phyloP scores from a whole-genome alignment of 108 stramenopile genomes.

The Cyclotella baltica region DNA sequence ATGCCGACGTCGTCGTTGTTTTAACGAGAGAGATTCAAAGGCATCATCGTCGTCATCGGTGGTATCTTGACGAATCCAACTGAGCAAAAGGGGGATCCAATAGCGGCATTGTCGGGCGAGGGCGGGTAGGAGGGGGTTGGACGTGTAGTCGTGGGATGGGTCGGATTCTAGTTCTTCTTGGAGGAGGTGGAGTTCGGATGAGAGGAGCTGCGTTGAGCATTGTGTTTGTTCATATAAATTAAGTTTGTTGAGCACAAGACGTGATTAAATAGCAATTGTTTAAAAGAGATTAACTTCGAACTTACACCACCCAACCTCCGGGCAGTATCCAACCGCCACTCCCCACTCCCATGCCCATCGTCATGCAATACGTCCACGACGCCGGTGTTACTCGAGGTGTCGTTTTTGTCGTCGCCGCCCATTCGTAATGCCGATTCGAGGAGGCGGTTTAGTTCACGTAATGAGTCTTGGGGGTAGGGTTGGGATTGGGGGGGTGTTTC shows the following conservation, averaged over 20 bases:
- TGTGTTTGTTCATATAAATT: not conserved
- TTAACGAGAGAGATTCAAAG: slow-evolving; percentile 9
- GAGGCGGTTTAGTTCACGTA: slow-evolving; percentile 42
- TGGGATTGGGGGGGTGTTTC: not conserved
- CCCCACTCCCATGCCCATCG: not conserved
- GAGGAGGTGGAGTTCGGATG: not conserved
- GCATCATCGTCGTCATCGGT: slow-evolving; percentile 16
- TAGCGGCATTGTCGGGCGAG: slow-evolving; percentile 45
- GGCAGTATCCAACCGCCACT: slow-evolving; percentile 45
- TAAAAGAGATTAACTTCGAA: not conserved
- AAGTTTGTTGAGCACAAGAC: not conserved
- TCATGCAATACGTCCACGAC: not conserved
- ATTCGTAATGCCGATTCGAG: slow-evolving; percentile 49
- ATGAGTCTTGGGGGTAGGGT: slow-evolving; percentile 5
- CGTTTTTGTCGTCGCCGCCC: slow-evolving; percentile 21
- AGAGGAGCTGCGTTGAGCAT: slow-evolving; percentile 1
- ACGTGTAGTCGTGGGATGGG: not conserved
- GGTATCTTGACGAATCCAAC: slow-evolving; percentile 38
- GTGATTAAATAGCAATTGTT: not conserved
- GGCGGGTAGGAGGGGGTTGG: slow-evolving; percentile 28
- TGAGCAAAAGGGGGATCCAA: slow-evolving; percentile 44
- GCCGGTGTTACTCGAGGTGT: not conserved
- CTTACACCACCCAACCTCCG: slow-evolving; percentile 46
- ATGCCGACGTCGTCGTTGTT: not conserved
- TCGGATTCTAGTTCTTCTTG: slow-evolving; percentile 3